Base-by-base conservation (phyloP, 345 rosid species). In the Eucalyptus rudis region DNA sequence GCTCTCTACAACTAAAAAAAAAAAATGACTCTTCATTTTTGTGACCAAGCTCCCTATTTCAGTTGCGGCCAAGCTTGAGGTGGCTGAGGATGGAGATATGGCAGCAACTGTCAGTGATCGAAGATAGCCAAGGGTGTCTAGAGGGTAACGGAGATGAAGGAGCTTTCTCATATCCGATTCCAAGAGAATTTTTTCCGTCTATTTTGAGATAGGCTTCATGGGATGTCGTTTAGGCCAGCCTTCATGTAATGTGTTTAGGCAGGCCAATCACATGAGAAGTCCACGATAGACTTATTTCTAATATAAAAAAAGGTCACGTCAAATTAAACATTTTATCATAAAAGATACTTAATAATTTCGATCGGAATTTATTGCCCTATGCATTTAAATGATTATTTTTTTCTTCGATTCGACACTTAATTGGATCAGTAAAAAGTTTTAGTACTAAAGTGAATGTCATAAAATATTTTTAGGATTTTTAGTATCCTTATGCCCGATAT, bases 231-330 rank as follows among this genome's bases (percentile, higher is more conserved):
- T 27, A 59, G 31, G 31, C 15, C 1, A 13, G 15, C 31, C 68
- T 59, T 12, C 31, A 29, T 59, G 16, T 1, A 12, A 59, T 12
- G 31, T 7, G 19, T 13, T 29, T n/a, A 64, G 76, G 10, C 5
- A 64, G 7, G 36, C 9, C 10, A 64, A 7, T 13, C 40, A 64
- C 36, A 3, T 64, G 16, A n/a, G 19, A 64, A n/a, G 20, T n/a
- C 11, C 76, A 64, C 1, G 0, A 0, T 7, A 0, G 2, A 64
- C 10, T n/a, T 8, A 15, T 64, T 7, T 64, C 16, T 64, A 14
- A 64, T n/a, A n/a, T 14, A 64, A 64, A n/a, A n/a, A 14, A 2
- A 19, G 2, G 36, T 14, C 76, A n/a, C 0, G 0, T 64, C 7
- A 62, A 29, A 27, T 5, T 27, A 29, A 27, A 5, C 17, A 62